Base-by-base conservation (phyloP, 1,139 yeast genomes). In the Yamadazyma siamensis region DNA sequence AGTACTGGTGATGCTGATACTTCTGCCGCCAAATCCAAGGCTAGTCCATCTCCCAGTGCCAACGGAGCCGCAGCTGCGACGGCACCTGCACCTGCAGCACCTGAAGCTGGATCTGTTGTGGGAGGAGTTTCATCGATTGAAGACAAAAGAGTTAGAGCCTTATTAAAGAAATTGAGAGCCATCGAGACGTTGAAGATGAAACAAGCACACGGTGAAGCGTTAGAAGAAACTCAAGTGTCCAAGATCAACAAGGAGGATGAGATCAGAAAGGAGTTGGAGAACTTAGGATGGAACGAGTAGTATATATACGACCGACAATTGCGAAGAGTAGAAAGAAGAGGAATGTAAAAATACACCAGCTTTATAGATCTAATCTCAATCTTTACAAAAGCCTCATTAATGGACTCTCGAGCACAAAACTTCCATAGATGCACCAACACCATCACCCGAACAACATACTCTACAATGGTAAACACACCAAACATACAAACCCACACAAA, bases 81-180 rank as follows among this genome's bases (percentile, higher is more conserved):
- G 13, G 44, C 46, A 4, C 43, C 47, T 11, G 29, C 35, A 12
- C 31, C 29, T 12, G 23, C 20, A 13, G 31, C 33, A 7, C 26
- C 32, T 13, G 48, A 45, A 19, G 36, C 32, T 23, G 52, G 54
- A 13, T 60, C 61, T 9, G 77, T 77, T 22, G 65, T 72, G 38
- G 85, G 84, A 23, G 84, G 85, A 32, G 77, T 75, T 26, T 66
- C 71, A 29, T 72, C 84, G 8, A 61, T 80, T 48, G 96, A 89
- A 59, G 97, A 91, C 47, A 91, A 89, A 70, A 88, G 88, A 61
- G 81, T 87, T 43, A 77, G 98, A 54, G 80, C 94, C 15, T 72
- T 91, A 52, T 71, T 89, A 57, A 91, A 91, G 66, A 94, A 94
- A 61, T 72, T 91, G 44, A 76, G 97, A 51, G 97, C 98, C 10